Evolutionary conservation across 2,329 filamentous ascomycete genomes (phyloP), one percentile per base, ranked within the genome.

Genomic region (Xylariaceae sp.): DNA sequence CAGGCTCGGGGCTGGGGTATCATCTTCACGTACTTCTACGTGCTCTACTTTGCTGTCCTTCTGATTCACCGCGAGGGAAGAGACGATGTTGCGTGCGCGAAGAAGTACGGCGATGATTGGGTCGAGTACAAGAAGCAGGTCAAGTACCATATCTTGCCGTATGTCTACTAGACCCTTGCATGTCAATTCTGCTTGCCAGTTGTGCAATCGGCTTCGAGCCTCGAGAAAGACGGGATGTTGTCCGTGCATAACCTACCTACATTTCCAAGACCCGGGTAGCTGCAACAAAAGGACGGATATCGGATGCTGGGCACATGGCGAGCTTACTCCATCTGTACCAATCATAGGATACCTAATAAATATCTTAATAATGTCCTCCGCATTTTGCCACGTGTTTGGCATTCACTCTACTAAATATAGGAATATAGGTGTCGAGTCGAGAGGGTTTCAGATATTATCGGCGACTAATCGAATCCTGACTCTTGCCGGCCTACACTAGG

Each of bases 71-170:
- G 93, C 18, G 92, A 96, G 72, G 79, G 86, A 58, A 82, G 93
- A 57, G 93, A 97, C 66, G 92, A 97, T 67, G 88, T 89, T 72
- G 96, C 96, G 79, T 97, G 93, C 75, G 80, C 83, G 64, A 83
- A 83, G 72, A 97, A 97, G 81, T 97, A 97, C 71, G 92, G 92
- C 35, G 87, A 87, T 66, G 92, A 97, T 71, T 97, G 93, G 92
- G 85, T 90, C 63, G 83, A 85, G 76, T 97, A 97, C 76, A 92
- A 88, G 74, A 86, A 87, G 75, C 82, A 86, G 70, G 93, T 97
- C 51, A 85, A 81, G 61, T 96, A 83, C 73, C 84, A 88, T 69
- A 95, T 97, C 66, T 74, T 97, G 45, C 93, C 93, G 4, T 89
- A 89, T 41, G 77, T 97, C 17, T 97, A 97, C 76, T 97, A 74